Base-by-base conservation (phyloP, 73 alveolate genomes). In the Paraurostyla sp. region DNA sequence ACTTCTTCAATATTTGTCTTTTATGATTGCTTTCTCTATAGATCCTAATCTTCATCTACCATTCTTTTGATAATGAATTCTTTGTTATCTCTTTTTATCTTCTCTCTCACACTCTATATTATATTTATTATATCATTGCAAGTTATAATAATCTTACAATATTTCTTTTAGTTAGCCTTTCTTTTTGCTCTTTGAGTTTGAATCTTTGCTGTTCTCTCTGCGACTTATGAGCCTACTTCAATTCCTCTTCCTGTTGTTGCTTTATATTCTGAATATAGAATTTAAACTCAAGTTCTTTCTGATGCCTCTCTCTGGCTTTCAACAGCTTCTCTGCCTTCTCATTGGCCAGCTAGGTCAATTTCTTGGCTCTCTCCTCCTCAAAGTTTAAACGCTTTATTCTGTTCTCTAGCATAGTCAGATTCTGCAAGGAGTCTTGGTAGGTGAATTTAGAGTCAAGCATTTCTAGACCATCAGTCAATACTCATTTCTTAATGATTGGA, bases 341-440 rank as follows among this genome's bases (percentile, higher is more conserved):
- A 38, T 59, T 81, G 71, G 91, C 91, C 25, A 50, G 30, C 38
- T 81, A 22, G 52, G 62, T 81, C 36, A 50, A 25, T 63, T 59
- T 81, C 25, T 32, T 81, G 0, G 91, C 91, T 58, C 91, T 81
- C 35, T 81, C 91, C 18, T 81, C 82, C 83, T 81, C 91, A 29
- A 58, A 81, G 1, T 60, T 25, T 36, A 81, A 40, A 4, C 91
- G 32, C 51, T 81, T 81, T 9, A 81, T 60, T 57, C 91, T 57
- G 52, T 81, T 81, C 41, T 81, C 69, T 13, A 81, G 69, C 1
- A 81, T 9, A 7, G 56, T 16, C 22, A 75, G 16, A 27, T 75
- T 75, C 23, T 75, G 32, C 32, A 3, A 25, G 7, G 87, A 75
- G 9, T 75, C 75, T 7, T 49, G 25, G 18, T 7, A 43, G 50